A percentile compares a stretch with the other conserved stretches of the same genome.
Conservation (phyloP, 129 eudicot species). For the Pseudognaphalium luteoalbum region DNA sequence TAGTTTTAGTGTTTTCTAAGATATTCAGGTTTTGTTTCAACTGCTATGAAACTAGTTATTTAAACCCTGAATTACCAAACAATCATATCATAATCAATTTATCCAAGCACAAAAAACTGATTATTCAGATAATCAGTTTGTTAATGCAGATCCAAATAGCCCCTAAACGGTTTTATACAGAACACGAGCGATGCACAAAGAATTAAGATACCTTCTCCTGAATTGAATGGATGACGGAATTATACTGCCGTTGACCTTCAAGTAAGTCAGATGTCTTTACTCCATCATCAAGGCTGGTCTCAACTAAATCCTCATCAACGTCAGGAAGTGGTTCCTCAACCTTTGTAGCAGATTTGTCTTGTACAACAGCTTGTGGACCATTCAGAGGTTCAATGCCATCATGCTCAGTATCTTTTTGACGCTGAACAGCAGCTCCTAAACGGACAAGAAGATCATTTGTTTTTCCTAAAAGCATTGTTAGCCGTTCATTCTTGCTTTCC, state of each 20-base stretch:
- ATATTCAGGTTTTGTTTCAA: background rate
- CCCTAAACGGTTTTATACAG: background rate
- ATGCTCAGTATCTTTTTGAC: constrained; percentile 89
- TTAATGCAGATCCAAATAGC: background rate
- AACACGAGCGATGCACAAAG: background rate
- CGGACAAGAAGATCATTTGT: constrained; percentile 93
- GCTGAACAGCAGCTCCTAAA: constrained; percentile 98
- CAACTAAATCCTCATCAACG: constrained; percentile 51
- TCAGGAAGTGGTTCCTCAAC: constrained; percentile 45
- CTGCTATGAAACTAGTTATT: background rate
- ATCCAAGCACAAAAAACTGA: background rate
- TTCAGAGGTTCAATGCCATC: constrained; percentile 78
- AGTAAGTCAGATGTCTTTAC: constrained; percentile 73
- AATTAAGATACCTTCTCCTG: constrained; percentile 81
- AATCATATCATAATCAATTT: background rate
- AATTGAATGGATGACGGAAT: constrained; percentile 89
- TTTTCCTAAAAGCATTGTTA: constrained; percentile 94
- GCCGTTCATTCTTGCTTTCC: constrained; percentile 96
- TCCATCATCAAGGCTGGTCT: constrained; percentile 38
- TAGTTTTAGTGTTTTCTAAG: background rate
- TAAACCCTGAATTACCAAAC: background rate
- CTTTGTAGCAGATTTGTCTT: constrained; percentile 47
- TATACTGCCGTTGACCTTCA: constrained; percentile 96
- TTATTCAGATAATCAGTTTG: background rate
- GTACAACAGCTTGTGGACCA: constrained; percentile 53